Evolutionary conservation across 2,329 filamentous ascomycete genomes (phyloP), one percentile per base, ranked within the genome.

Genomic region (Alternaria panax): DNA sequence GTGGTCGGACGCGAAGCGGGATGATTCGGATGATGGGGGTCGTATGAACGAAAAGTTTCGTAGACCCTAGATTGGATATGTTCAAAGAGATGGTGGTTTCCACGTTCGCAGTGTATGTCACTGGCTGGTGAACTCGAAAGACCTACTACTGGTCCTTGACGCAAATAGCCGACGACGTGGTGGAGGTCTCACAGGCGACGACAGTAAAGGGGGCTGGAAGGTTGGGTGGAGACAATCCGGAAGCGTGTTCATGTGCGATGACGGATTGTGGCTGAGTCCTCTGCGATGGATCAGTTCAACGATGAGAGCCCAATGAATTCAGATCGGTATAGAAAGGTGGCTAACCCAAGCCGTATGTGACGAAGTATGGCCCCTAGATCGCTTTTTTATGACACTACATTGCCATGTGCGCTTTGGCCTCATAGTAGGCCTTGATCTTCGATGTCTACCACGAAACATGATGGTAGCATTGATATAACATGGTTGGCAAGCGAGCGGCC

Each of bases 231-330:
- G 45, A 32, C 45, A 48, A 48, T 48, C 45, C 43, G 51, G 45
- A 51, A 51, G 45, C 28, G 22, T 46, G 40, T 43, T 51, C 24
- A 51, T 56, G 53, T 51, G 42, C 53, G 25, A 56, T 56, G 53
- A 32, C 53, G 22, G 30, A 24, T n/a, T 56, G 43, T 51, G 36
- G 53, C 36, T 50, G 46, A 42, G 53, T 40, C 16, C n/a, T 30
- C 27, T 25, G 27, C 28, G 22, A 45, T 27, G 34, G 25, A 25
- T 28, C 27, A 34, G 20, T 24, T 22, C 30, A 48, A 12, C 45
- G 14, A 48, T 30, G 18, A 48, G 22, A 34, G 22, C 20, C 32
- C 30, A 34, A 34, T 18, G 8, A 34, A 4, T 34, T 34, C 16
- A 48, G 45, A 11, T 18, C 22, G 5, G 22, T 34, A n/a, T 24